phyloP scores from a whole-genome alignment of 2,329 filamentous ascomycete genomes.

The Calonectria henricotiae region DNA sequence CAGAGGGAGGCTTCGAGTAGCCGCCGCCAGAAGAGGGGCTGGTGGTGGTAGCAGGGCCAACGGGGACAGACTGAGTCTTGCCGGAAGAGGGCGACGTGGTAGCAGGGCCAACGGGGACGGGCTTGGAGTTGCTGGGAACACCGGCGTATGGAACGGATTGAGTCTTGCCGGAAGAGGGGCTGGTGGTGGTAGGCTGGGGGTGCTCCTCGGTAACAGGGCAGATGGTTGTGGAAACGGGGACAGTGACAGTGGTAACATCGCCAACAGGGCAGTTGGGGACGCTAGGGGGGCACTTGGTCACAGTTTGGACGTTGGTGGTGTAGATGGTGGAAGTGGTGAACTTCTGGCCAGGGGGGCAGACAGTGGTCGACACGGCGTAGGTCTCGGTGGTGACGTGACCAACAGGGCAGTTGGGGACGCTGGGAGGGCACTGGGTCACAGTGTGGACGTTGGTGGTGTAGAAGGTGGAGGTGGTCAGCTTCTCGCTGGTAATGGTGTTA shows the following conservation, averaged over 20 bases:
- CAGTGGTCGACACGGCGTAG: slow-evolving; percentile 55
- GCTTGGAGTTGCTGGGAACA: slow-evolving; percentile 43
- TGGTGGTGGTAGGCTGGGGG: slow-evolving; percentile 47
- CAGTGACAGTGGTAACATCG: slow-evolving; percentile 55
- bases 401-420: slow-evolving; percentile 42
- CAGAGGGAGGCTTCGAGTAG: slow-evolving; percentile 25
- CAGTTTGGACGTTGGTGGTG: slow-evolving; percentile 45
- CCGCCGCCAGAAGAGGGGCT: slow-evolving; percentile 60
- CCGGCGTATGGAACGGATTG: too few species aligned
- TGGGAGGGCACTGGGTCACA: slow-evolving; percentile 53
- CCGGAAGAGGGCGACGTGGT: too few species aligned
- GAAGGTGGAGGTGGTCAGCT: slow-evolving; percentile 55
- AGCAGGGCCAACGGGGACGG: too few species aligned
- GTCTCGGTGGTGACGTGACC: slow-evolving; percentile 20
- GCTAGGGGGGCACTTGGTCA: slow-evolving; percentile 44
- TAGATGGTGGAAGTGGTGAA: slow-evolving; percentile 49
- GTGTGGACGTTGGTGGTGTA: slow-evolving; percentile 53
- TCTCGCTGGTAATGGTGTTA: slow-evolving; percentile 34
- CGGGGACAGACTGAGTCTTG: too few species aligned
- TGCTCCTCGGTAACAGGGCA: slow-evolving; percentile 59
- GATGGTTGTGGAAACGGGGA: slow-evolving; percentile 60
- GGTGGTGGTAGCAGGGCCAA: too few species aligned
- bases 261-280: slow-evolving; percentile 49
- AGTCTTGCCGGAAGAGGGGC: slow-evolving; percentile 47
- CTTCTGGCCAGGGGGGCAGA: slow-evolving; percentile 20